Conservation (phyloP, 83 land plant genomes). For the Picea abies region DNA sequence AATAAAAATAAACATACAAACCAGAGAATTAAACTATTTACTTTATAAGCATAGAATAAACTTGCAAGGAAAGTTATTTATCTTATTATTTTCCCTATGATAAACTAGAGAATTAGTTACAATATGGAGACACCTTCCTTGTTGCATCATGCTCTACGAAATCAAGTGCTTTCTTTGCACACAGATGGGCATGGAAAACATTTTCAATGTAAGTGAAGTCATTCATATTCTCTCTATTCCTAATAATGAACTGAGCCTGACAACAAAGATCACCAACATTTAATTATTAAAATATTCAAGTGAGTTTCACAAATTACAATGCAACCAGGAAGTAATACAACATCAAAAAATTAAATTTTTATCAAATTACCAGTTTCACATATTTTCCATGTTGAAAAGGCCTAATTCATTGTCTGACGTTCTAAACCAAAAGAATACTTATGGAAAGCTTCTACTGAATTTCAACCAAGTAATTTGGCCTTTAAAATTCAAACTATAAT, state of each 20-base stretch:
- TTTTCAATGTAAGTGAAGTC: constrained; percentile 93
- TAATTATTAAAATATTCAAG: no score
- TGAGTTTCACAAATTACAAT: background rate
- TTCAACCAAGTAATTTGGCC: no score
- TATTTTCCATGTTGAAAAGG: background rate
- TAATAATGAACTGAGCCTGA: constrained; percentile 69
- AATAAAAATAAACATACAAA: constrained; percentile 63
- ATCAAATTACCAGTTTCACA: background rate
- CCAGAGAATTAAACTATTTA: background rate
- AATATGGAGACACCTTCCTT: constrained; percentile 67
- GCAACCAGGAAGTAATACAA: background rate
- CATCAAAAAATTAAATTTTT: background rate
- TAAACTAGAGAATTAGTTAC: background rate
- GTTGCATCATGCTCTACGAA: constrained; percentile 42
- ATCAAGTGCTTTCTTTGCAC: constrained; percentile 69
- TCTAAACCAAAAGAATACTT: background rate
- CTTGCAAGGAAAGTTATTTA: background rate
- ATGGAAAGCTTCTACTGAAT: background rate
- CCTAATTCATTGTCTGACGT: background rate
- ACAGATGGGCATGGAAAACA: constrained; percentile 83
- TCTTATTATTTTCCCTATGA: background rate
- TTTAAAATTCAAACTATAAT: background rate
- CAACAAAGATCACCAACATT: background rate
- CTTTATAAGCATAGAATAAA: no score
- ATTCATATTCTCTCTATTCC: constrained; percentile 73